phyloP scores from a whole-genome alignment of 1,139 yeast genomes.

The Pichia sp. region DNA sequence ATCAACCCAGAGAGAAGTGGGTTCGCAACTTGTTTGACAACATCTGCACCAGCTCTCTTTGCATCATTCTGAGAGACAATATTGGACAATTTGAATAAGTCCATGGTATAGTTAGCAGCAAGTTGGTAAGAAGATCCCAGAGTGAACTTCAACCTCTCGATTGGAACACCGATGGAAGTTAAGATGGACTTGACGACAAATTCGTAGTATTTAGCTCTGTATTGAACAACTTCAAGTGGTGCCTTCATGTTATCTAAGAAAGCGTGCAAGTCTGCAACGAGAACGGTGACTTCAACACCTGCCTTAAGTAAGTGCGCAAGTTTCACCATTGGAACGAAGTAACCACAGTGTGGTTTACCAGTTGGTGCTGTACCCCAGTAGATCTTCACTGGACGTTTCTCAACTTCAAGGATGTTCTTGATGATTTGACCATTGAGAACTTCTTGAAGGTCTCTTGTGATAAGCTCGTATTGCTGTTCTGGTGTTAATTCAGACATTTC shows the following conservation, averaged over 20 bases:
- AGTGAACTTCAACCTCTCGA: slow-evolving; percentile 77
- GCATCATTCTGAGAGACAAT: slow-evolving; percentile 90
- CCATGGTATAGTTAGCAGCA: slow-evolving; percentile 73
- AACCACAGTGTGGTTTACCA: slow-evolving; percentile 98
- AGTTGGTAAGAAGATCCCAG: slow-evolving; percentile 88
- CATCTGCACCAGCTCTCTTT: slow-evolving; percentile 99
- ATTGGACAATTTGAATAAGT: slow-evolving; percentile 77
- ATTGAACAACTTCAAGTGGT: slow-evolving; percentile 81
- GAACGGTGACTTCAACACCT: slow-evolving; percentile 89
- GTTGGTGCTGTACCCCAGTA: slow-evolving; percentile 99
- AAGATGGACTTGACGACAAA: slow-evolving; percentile 75
- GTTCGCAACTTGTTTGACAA: slow-evolving; percentile 93
- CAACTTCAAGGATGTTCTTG: slow-evolving; percentile 71
- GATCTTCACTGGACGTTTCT: slow-evolving; percentile 72
- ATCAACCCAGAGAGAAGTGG: slow-evolving; percentile 91
- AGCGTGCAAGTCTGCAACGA: slow-evolving; percentile 96
- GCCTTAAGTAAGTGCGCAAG: slow-evolving; percentile 93
- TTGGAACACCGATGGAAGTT: slow-evolving; percentile 81
- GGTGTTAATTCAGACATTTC: slow-evolving; percentile 31
- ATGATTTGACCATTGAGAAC: slow-evolving; percentile 85
- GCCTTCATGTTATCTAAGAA: slow-evolving; percentile 98
- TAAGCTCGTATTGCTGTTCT: slow-evolving; percentile 64
- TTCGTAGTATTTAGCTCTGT: slow-evolving; percentile 89
- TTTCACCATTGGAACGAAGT: slow-evolving; percentile 96
- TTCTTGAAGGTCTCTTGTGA: slow-evolving; percentile 86